Evolutionary conservation across 495 filamentous ascomycete species (phyloP).

Genomic region (Margaritispora aquatica): DNA sequence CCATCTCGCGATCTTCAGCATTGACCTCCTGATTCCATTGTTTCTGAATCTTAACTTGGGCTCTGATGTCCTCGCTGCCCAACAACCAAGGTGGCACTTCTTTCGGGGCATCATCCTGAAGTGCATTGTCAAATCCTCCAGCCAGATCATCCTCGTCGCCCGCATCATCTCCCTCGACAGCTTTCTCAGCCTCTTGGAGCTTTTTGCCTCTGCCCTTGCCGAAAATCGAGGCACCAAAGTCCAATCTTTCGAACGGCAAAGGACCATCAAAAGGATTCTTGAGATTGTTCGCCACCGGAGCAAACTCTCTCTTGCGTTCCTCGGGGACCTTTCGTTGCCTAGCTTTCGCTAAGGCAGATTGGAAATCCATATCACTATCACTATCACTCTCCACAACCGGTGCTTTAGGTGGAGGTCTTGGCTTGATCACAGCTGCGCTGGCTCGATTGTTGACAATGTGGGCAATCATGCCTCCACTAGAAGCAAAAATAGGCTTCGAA

Average conservation of each 20-base stretch:
- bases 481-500: conserved; percentile 39
- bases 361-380: conserved; percentile 58
- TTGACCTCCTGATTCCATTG: conserved; percentile 38
- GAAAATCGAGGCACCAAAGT: conserved; percentile 56
- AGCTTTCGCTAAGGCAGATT: conserved; percentile 47
- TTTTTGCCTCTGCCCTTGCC: conserved; percentile 37
- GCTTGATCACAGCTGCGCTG: conserved; percentile 42
- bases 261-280: conserved; percentile 66
- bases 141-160: conserved; percentile 49
- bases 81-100: conserved; percentile 87
- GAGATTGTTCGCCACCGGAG: conserved; percentile 29
- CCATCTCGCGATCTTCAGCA: conserved; percentile 45
- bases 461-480: conserved; percentile 51
- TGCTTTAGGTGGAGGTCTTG: conserved; percentile 24
- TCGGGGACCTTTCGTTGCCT: conserved; percentile 35
- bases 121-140: conserved; percentile 60
- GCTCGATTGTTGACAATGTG: conserved; percentile 58
- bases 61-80: conserved; percentile 45
- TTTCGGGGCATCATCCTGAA: conserved; percentile 42
- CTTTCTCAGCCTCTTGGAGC: conserved; percentile 19
- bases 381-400: conserved; percentile 49
- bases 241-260: conserved; percentile 82
- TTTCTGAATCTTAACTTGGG: conserved; percentile 40
- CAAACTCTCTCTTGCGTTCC: conserved; percentile 19
- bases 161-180: conserved; percentile 20